Evolutionary conservation across 192 early-diverging fungal species (phyloP), one percentile per base, ranked within the genome.

Genomic region (Coemansia sp.): DNA sequence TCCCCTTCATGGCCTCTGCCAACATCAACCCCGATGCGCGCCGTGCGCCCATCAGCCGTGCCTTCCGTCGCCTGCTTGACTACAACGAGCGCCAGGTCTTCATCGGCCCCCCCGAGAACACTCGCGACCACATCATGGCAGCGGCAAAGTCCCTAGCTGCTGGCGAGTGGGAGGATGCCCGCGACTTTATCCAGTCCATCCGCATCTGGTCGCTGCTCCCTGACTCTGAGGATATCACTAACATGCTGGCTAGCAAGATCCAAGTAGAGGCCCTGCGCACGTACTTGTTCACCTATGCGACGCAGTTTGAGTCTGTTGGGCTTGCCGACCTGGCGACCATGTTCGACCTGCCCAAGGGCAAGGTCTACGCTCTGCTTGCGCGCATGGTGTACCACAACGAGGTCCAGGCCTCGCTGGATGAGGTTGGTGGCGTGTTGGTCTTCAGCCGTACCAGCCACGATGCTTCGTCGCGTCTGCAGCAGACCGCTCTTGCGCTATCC

Each of bases 61-160:
- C 88, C 37, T 98, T 99, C 87, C 86, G 94, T 58, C 88, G 94
- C 68, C 88, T 95, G 85, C 84, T 98, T 58, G 95, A 97, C 70
- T 95, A 90, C 72, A 93, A 93, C 79, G 95, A 97, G 76, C 90
- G 95, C 72, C 96, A 97, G 84, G 89, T 92, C 39, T 99, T 99
- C 77, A 85, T 86, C 57, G 95, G 93, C 78, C 97, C 97, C 25
- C 95, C 97, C 6, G 97, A 99, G 81, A 98, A 95, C 85, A 99
- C 92, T 20, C 88, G 97, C 69, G 97, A 99, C 85, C 93, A 97
- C 82, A 95, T 99, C 72, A 95, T 99, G 95, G 93, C 90, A 23
- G 93, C 96, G 2, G 87, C 97, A 39, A 94, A 95, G 78, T 91
- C 95, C 10, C 84, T 98, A 53, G 90, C 94, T 18, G 80, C 83